phyloP scores from a whole-genome alignment of 768 basidiomycete genomes.

The Naganishia onofrii region DNA sequence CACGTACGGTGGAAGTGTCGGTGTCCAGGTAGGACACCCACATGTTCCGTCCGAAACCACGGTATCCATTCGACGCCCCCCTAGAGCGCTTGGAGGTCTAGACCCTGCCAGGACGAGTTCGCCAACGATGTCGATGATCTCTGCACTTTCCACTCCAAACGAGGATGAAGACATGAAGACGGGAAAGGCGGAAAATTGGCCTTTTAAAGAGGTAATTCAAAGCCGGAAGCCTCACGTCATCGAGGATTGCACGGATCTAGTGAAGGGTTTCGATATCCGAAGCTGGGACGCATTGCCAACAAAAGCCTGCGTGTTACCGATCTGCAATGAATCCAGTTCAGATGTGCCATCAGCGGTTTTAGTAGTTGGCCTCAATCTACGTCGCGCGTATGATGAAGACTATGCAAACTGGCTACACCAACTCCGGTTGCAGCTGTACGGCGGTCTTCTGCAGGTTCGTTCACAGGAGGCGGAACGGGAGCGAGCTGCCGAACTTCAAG shows the following conservation, averaged over 20 bases:
- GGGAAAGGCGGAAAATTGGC: constrained; percentile 37
- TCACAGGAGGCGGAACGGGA: constrained; percentile 45
- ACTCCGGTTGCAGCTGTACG: constrained; percentile 42
- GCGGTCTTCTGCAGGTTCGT: constrained; percentile 45
- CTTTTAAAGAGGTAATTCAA: constrained; percentile 42
- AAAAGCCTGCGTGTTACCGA: constrained; percentile 43
- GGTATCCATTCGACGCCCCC: constrained; percentile 11
- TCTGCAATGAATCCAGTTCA: constrained; percentile 44
- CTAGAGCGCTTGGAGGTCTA: constrained; percentile 22
- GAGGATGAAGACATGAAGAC: constrained; percentile 17
- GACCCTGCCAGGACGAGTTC: constrained; percentile 33
- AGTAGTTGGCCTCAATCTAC: constrained; percentile 43
- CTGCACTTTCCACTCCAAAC: constrained; percentile 30
- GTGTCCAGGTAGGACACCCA: constrained; percentile 42
- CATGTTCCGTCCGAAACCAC: constrained; percentile 32
- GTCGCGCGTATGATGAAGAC: constrained; percentile 46
- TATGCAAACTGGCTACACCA: constrained; percentile 42
- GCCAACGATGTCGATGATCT: constrained; percentile 42
- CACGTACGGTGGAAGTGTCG: constrained; percentile 41
- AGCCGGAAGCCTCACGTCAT: constrained; percentile 39
- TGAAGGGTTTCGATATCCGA: constrained; percentile 40
- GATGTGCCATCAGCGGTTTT: constrained; percentile 42
- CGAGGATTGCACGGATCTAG: constrained; percentile 41
- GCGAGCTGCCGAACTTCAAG: constrained; percentile 43
- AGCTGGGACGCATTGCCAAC: constrained; percentile 48